Conservation (phyloP, 192 early-diverging fungal species). For the Gamsiella multidivaricata region DNA sequence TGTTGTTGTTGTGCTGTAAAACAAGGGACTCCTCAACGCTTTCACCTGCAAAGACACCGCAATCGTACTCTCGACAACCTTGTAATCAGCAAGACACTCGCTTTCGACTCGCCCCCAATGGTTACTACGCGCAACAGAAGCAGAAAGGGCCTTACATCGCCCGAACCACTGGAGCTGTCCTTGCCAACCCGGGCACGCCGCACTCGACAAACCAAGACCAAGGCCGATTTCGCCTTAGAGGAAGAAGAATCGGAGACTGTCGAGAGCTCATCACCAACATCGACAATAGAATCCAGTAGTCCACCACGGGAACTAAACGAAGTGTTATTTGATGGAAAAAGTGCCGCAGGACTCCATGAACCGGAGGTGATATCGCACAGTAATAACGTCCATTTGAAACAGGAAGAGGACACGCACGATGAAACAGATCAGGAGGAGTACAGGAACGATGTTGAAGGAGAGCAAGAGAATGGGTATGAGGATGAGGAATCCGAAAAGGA, state of each 20-base stretch:
- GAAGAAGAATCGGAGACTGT: constrained; percentile 35
- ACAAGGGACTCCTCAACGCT: no score
- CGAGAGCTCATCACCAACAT: constrained; percentile 27
- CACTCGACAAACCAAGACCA: constrained; percentile 11
- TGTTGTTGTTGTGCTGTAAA: no score
- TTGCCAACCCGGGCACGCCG: constrained; percentile 17
- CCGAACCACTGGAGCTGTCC: constrained; percentile 5
- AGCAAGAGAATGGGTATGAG: neutral
- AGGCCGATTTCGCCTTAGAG: neutral
- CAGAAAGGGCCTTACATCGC: neutral
- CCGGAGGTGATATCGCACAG: no score
- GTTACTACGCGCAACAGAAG: constrained; percentile 34
- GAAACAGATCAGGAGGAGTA: constrained; percentile 3
- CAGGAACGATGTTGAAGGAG: constrained; percentile 3
- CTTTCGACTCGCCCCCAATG: no score
- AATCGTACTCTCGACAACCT: no score
- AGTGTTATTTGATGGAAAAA: neutral
- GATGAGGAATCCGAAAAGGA: neutral
- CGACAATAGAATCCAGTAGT: constrained; percentile 7
- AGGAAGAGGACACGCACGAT: neutral
- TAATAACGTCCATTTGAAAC: neutral
- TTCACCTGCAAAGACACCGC: no score
- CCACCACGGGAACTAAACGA: neutral
- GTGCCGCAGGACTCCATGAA: no score
- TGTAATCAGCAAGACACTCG: no score